Base-by-base conservation (phyloP, 805 yeast genomes). In the Yarrowia sp. region DNA sequence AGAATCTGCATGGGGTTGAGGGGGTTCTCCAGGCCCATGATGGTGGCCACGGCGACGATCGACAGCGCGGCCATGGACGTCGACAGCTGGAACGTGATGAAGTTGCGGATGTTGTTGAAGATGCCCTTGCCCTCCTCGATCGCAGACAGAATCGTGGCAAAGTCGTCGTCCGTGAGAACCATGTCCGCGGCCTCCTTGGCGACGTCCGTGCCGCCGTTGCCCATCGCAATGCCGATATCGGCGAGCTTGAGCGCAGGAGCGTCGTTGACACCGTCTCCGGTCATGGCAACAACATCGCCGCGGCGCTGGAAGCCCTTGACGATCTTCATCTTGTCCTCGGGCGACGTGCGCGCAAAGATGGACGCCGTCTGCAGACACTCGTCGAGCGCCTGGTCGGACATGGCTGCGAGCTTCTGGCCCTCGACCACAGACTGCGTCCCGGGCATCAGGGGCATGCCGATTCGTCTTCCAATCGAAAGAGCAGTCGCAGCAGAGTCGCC, bases 171-270 rank as follows among this genome's bases (percentile, higher is more conserved):
- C 3, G 97, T 93, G 66, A 93, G 80, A 61, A 93, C 93, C 98
- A 93, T 93, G 74, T 93, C 99, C 2, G 97, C 89, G 1, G 98
- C 98, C 74, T 93, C 99, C 71, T 93, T 93, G 53, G 99, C 99
- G 39, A 93, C 99, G 74, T 93, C 99, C 0, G 98, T 94, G 64
- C 99, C 99, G 77, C 88, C 86, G 68, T 92, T 96, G 1, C 86
- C 86, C 86, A 83, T 83, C 12, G 85, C 81, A 66, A 83, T 78
- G 62, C 87, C 87, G 62, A 83, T 83, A 69, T 83, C 86, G 5
- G 87, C 86, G 63, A 78, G 79, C 69, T 81, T 83, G 67, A 83
- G 73, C 5, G 87, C 84, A 7, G 87, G 87, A 0, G 86, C 84
- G 70, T 83, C 87, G 70, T 83, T 83, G 35, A 83, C 86, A 64